Evolutionary conservation across 1,284 basidiomycete species (phyloP).

Genomic region (Hypsizygus ulmarius): DNA sequence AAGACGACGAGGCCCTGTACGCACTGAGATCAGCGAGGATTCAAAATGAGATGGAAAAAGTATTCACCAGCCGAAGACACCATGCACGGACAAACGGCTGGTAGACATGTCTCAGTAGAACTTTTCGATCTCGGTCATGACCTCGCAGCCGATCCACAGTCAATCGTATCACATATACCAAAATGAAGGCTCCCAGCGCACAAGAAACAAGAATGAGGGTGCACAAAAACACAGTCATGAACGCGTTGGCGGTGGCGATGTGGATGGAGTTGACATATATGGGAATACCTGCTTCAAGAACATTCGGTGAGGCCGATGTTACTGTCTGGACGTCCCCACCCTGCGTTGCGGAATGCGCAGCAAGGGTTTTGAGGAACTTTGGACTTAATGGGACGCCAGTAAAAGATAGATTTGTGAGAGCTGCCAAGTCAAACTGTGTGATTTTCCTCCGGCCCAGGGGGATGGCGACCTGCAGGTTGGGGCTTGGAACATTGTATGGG

Average conservation of each 20-base stretch:
- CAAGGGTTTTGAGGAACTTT: slow-evolving; percentile 10
- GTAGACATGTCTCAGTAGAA: slow-evolving; percentile 30
- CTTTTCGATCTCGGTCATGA: slow-evolving; percentile 29
- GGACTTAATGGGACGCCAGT: neutral
- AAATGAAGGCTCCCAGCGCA: slow-evolving; percentile 44
- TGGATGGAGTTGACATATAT: slow-evolving; percentile 75
- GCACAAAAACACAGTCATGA: slow-evolving; percentile 78
- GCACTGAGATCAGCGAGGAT: slow-evolving; percentile 8
- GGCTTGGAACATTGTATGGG: slow-evolving; percentile 59
- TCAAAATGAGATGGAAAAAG: slow-evolving; percentile 12
- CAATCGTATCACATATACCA: slow-evolving; percentile 50
- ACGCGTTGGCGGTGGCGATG: slow-evolving; percentile 79
- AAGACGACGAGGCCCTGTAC: slow-evolving; percentile 59
- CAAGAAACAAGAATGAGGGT: slow-evolving; percentile 64
- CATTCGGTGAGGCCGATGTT: slow-evolving; percentile 58
- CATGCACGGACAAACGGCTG: slow-evolving; percentile 52
- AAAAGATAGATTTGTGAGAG: neutral
- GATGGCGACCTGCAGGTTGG: slow-evolving; percentile 2
- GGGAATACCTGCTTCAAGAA: slow-evolving; percentile 77
- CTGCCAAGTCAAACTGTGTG: slow-evolving; percentile 4
- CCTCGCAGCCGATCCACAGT: slow-evolving; percentile 28
- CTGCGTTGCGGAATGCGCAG: slow-evolving; percentile 8
- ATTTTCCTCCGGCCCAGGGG: slow-evolving; percentile 1
- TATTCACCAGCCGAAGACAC: slow-evolving; percentile 56
- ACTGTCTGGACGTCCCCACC: slow-evolving; percentile 62